phyloP scores from a whole-genome alignment of 2,329 filamentous ascomycete species.

The Cadophora sp. region DNA sequence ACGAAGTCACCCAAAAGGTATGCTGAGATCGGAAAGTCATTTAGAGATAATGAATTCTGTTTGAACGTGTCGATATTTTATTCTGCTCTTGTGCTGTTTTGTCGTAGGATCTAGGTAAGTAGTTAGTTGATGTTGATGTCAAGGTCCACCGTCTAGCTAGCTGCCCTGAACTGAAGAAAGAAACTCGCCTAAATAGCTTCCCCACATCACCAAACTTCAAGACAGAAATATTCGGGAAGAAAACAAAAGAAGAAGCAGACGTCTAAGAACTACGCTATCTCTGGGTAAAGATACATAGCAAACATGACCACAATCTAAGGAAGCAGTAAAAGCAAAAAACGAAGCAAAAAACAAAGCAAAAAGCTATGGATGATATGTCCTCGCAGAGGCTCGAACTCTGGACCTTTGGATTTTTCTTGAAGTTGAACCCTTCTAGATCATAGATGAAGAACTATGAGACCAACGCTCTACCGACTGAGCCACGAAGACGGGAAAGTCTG shows the following conservation, averaged over 20 bases:
- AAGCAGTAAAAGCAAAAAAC: slow-evolving; percentile 3
- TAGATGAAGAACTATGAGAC: slow-evolving; percentile 47
- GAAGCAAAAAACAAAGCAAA: too few species aligned
- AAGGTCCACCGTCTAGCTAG: too few species aligned
- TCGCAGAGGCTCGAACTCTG: slow-evolving; percentile 58
- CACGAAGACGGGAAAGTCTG: slow-evolving; percentile 47
- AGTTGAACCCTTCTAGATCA: slow-evolving; percentile 18
- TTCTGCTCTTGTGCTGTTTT: too few species aligned
- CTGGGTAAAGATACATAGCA: background rate
- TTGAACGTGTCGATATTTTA: too few species aligned
- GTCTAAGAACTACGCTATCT: background rate
- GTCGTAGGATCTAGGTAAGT: too few species aligned
- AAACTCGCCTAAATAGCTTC: too few species aligned
- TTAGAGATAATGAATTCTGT: too few species aligned
- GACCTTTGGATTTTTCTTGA: slow-evolving; percentile 49
- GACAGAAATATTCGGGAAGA: background rate
- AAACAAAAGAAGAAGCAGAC: background rate
- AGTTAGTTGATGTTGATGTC: too few species aligned
- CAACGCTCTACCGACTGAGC: slow-evolving; percentile 54
- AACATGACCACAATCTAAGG: background rate
- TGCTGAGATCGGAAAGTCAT: too few species aligned
- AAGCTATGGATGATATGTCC: slow-evolving; percentile 46
- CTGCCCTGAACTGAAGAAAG: too few species aligned
- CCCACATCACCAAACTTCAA: too few species aligned
- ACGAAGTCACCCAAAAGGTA: too few species aligned